phyloP scores from a whole-genome alignment of 768 basidiomycete species.

The Chlorophyllum brunneum region DNA sequence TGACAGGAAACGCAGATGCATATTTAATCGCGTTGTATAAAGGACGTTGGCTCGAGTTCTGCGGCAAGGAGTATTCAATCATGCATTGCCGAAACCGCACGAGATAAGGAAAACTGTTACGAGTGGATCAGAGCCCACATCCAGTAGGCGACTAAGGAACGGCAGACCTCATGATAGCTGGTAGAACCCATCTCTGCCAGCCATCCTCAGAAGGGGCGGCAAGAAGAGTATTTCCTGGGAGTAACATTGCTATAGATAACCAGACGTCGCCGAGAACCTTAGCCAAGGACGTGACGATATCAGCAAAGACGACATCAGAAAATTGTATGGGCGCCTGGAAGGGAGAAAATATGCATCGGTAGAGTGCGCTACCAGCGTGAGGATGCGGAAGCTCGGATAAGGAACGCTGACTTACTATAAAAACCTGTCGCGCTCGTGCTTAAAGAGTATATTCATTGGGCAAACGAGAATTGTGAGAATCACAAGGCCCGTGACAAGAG shows the following conservation, averaged over 20 bases:
- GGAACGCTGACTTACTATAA: slow-evolving; percentile 52
- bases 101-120: slow-evolving; percentile 72
- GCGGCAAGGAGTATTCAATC: slow-evolving; percentile 67
- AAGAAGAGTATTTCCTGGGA: slow-evolving; percentile 75
- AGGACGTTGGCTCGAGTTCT: slow-evolving; percentile 65
- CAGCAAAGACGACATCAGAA: slow-evolving; percentile 90
- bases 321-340: slow-evolving; percentile 68
- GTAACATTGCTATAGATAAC: slow-evolving; percentile 84
- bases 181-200: slow-evolving; percentile 71
- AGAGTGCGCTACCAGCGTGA: slow-evolving; percentile 52
- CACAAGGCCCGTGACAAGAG: slow-evolving; percentile 60
- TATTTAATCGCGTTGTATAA: slow-evolving; percentile 95
- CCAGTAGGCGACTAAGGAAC: not conserved
- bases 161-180: slow-evolving; percentile 81
- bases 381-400: slow-evolving; percentile 4
- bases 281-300: slow-evolving; percentile 94
- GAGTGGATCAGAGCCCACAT: not conserved
- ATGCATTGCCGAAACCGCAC: slow-evolving; percentile 94
- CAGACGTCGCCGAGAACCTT: slow-evolving; percentile 95
- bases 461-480: slow-evolving; percentile 55
- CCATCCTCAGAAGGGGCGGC: slow-evolving; percentile 58
- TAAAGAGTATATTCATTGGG: slow-evolving; percentile 66
- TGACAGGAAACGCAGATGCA: slow-evolving; percentile 94
- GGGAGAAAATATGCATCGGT: slow-evolving; percentile 71
- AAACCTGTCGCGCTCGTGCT: slow-evolving; percentile 73